Percentiles rank a stretch among this genome's conserved stretches.
Conservation (phyloP, 331 rosid genomes). For the Malus hybrid region DNA sequence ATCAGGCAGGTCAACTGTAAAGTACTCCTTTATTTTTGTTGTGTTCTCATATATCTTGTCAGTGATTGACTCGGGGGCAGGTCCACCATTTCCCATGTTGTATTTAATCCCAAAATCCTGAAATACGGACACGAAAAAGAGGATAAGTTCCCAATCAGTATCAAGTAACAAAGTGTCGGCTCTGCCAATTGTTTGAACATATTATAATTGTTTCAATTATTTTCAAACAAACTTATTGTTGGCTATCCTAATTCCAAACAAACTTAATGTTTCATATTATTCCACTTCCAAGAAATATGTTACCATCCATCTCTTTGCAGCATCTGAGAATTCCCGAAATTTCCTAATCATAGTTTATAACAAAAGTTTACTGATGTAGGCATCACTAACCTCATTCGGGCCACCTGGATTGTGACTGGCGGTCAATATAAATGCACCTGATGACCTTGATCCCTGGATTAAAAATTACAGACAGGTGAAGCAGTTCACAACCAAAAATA, state of each 20-base stretch:
- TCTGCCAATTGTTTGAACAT: neutral
- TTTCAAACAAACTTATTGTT: too few species aligned
- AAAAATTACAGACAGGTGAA: constrained; percentile 6
- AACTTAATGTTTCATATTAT: neutral
- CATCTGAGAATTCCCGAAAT: neutral
- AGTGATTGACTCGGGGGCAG: constrained; percentile 96
- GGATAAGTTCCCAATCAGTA: neutral
- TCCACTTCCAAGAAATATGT: neutral
- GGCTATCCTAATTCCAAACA: neutral
- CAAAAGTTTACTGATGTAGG: neutral
- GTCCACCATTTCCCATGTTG: constrained; percentile 99
- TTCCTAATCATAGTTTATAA: neutral
- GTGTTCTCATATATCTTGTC: constrained; percentile 81
- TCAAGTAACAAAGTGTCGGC: neutral
- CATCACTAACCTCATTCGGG: constrained; percentile 62
- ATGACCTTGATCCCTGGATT: constrained; percentile 77
- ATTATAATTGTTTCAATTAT: too few species aligned
- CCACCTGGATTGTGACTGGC: constrained; percentile 99
- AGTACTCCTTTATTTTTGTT: constrained; percentile 75
- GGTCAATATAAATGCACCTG: constrained; percentile 94
- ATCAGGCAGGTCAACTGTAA: constrained; percentile 78
- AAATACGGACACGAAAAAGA: neutral
- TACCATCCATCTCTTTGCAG: neutral
- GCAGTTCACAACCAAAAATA: neutral
- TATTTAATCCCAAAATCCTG: constrained; percentile 98